Percentiles rank a stretch among this genome's conserved stretches.
These are phyloP conservation scores for Microbotryum silenes-acaulis DNA, from an alignment of 1,284 basidiomycete species.

Conservation along the genomic window DNA sequence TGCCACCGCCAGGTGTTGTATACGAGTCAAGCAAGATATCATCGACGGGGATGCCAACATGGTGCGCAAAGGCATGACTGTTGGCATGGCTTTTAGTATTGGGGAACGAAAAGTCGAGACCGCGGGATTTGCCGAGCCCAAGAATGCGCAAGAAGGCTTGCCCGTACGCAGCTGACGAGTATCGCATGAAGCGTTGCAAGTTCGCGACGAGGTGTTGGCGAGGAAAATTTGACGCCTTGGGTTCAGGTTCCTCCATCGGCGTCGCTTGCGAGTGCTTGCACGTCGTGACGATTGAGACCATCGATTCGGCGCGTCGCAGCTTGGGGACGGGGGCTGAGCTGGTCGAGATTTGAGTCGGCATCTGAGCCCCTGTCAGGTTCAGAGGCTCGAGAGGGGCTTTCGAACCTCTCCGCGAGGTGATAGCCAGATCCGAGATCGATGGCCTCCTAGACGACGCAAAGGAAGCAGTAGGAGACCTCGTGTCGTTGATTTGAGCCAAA, in stretches of 20 bases:
- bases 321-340: background rate
- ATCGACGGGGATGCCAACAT: constrained; percentile 47
- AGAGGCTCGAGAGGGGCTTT: too few species aligned
- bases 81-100: constrained; percentile 43
- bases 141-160: constrained; percentile 46
- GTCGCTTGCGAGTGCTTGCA: constrained; percentile 9
- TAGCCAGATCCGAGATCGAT: too few species aligned
- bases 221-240: constrained; percentile 40
- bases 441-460: too few species aligned
- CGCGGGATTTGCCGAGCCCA: constrained; percentile 40
- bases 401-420: too few species aligned
- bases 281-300: constrained; percentile 16
- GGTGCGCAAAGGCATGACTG: constrained; percentile 41
- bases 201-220: constrained; percentile 44
- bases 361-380: too few species aligned
- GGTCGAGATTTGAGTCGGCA: background rate
- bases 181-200: constrained; percentile 47
- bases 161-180: constrained; percentile 46
- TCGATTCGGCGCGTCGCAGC: constrained; percentile 11
- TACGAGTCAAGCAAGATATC: constrained; percentile 47
- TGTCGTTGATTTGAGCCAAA: too few species aligned
- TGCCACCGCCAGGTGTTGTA: constrained; percentile 38
- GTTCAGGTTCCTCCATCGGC: constrained; percentile 18
- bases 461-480: too few species aligned
- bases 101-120: constrained; percentile 45